phyloP scores from a whole-genome alignment of 768 basidiomycete genomes.

The Dacryopinax spathularia region DNA sequence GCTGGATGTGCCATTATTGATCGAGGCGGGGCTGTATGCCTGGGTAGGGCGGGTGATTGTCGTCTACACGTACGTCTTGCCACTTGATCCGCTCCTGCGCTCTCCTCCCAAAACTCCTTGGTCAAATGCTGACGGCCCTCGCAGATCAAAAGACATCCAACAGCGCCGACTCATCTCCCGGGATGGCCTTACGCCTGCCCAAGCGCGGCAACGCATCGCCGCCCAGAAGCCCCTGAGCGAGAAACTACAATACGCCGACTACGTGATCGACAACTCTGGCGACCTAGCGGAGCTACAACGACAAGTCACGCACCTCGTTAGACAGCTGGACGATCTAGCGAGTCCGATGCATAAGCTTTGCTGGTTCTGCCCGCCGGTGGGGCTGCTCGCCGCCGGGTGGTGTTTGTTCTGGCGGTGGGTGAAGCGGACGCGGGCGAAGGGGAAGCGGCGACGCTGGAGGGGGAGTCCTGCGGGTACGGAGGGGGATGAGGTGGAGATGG shows the following conservation, averaged over 20 bases:
- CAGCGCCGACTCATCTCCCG: conserved; percentile 67
- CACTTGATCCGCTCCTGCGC: background rate
- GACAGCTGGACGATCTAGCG: conserved; percentile 24
- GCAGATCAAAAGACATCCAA: conserved; percentile 69
- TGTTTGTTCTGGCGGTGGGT: conserved; percentile 3
- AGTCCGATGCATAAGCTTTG: conserved; percentile 31
- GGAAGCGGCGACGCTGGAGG: background rate
- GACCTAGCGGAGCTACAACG: conserved; percentile 47
- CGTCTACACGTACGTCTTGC: conserved; percentile 64
- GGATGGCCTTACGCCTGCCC: conserved; percentile 48
- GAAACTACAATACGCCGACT: conserved; percentile 74
- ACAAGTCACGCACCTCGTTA: conserved; percentile 36
- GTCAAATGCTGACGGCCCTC: background rate
- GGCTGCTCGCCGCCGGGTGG: conserved; percentile 19
- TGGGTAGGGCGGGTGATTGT: conserved; percentile 74
- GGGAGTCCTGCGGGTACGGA: background rate
- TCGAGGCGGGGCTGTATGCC: conserved; percentile 75
- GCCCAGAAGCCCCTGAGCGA: conserved; percentile 67
- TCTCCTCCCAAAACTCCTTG: background rate
- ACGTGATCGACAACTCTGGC: conserved; percentile 82
- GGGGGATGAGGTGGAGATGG: background rate
- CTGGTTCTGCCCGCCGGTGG: conserved; percentile 36
- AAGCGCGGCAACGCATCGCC: conserved; percentile 58
- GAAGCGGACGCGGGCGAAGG: background rate
- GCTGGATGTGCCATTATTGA: conserved; percentile 80